Conservation (phyloP, 257 asterid species). For the Leptodermis oblonga region DNA sequence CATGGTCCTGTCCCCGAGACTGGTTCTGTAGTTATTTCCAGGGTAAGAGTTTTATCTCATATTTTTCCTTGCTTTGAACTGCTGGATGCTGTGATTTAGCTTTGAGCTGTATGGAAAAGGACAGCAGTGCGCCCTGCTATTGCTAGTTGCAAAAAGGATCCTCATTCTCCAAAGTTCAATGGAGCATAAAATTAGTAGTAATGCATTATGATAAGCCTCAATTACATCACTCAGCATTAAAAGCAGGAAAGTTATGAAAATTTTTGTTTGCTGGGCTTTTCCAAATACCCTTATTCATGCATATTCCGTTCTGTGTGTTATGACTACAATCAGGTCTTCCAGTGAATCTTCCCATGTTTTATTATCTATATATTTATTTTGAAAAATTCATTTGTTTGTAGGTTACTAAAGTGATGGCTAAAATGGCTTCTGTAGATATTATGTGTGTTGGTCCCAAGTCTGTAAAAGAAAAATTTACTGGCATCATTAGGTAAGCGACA, state of each 20-base stretch:
- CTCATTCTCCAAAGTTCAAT: neutral
- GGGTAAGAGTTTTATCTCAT: constrained; percentile 43
- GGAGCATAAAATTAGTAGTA: neutral
- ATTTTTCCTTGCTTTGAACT: neutral
- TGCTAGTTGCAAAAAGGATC: neutral
- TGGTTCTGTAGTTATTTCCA: constrained; percentile 68
- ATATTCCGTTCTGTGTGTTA: neutral
- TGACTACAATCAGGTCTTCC: neutral
- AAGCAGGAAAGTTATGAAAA: neutral
- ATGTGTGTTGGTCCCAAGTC: constrained; percentile 84
- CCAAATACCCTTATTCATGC: neutral
- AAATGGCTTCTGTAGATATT: constrained; percentile 80
- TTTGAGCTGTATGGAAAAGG: constrained; percentile 4
- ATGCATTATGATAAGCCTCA: neutral
- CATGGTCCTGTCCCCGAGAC: constrained; percentile 97
- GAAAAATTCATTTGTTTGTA: constrained; percentile 10
- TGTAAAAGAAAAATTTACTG: constrained; percentile 74
- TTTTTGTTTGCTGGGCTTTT: neutral
- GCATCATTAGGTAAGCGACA: constrained; percentile 62
- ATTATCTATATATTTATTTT: neutral
- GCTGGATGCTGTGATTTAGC: constrained; percentile 1
- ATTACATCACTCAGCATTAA: neutral
- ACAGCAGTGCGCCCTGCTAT: neutral
- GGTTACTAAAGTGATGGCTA: constrained; percentile 94
- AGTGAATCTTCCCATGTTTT: neutral